Percentiles rank a stretch among this genome's conserved stretches.
Evolutionary conservation across 345 rosid genomes (phyloP).

Genomic region (Populus deltoides): DNA sequence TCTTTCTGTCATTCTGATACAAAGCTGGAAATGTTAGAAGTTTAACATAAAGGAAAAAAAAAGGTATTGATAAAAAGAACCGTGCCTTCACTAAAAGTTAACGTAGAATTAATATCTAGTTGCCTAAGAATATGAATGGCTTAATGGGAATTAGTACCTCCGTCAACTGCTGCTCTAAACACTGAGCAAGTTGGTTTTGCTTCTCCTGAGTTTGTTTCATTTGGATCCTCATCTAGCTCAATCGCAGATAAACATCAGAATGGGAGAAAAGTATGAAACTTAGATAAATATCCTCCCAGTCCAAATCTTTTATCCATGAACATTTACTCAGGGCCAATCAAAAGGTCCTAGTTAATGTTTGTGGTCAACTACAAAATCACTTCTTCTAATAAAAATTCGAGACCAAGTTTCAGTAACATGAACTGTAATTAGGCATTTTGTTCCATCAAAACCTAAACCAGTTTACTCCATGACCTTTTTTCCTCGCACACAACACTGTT

Average conservation of each 20-base stretch:
- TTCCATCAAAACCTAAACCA: neutral
- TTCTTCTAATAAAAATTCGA: neutral
- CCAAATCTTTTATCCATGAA: neutral
- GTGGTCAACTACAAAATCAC: neutral
- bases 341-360: neutral
- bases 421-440: no score
- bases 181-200: constrained; percentile 3
- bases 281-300: neutral
- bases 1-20: constrained; percentile 22
- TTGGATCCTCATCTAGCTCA: constrained; percentile 20
- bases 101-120: neutral
- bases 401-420: neutral
- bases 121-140: neutral
- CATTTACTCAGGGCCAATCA: neutral
- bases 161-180: constrained; percentile 15
- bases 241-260: neutral
- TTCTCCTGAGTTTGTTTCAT: constrained; percentile 11
- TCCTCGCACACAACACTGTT: neutral
- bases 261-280: constrained; percentile 3
- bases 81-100: neutral
- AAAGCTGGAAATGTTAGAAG: constrained; percentile 1
- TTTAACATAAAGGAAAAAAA: neutral
- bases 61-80: neutral
- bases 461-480: neutral
- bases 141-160: neutral